Evolutionary conservation across 1,139 yeast genomes (phyloP).

Genomic region (Candida sp.): DNA sequence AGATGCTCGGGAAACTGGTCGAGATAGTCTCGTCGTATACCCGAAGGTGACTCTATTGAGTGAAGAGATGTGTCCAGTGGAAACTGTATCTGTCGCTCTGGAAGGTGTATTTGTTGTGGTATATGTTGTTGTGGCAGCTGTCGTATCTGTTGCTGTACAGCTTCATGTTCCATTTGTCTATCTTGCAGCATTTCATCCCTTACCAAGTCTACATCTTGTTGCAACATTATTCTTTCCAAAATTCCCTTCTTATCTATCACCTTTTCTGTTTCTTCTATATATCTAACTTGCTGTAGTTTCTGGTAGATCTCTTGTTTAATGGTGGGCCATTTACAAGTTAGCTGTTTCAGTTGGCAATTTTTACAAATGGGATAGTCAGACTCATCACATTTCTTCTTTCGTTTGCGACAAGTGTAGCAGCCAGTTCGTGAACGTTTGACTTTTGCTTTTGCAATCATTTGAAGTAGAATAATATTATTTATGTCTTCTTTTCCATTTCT

Average conservation of each 20-base stretch:
- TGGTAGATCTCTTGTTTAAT: constrained; percentile 22
- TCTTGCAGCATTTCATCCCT: not conserved
- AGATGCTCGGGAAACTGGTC: not conserved
- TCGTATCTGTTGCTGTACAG: not conserved
- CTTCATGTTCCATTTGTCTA: not conserved
- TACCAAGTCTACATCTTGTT: not conserved
- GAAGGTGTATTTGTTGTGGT: not conserved
- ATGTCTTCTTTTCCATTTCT: constrained; percentile 3
- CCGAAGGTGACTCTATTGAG: not conserved
- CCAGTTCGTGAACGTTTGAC: constrained; percentile 32
- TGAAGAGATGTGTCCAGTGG: not conserved
- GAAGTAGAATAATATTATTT: not conserved
- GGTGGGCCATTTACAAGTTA: constrained; percentile 32
- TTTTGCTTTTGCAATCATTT: constrained; percentile 1
- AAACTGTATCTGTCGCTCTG: too few species aligned
- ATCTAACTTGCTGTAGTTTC: constrained; percentile 23
- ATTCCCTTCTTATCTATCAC: constrained; percentile 1
- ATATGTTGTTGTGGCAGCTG: constrained; percentile 1
- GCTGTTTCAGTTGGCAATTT: constrained; percentile 22
- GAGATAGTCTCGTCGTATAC: not conserved
- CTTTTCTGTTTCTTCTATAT: constrained; percentile 14
- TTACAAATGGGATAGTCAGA: constrained; percentile 30
- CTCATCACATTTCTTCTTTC: constrained; percentile 43
- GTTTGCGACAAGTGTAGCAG: constrained; percentile 36
- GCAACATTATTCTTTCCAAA: not conserved